Evolutionary conservation across 805 yeast species (phyloP).

Genomic region (Lipomyces chichibuensis): DNA sequence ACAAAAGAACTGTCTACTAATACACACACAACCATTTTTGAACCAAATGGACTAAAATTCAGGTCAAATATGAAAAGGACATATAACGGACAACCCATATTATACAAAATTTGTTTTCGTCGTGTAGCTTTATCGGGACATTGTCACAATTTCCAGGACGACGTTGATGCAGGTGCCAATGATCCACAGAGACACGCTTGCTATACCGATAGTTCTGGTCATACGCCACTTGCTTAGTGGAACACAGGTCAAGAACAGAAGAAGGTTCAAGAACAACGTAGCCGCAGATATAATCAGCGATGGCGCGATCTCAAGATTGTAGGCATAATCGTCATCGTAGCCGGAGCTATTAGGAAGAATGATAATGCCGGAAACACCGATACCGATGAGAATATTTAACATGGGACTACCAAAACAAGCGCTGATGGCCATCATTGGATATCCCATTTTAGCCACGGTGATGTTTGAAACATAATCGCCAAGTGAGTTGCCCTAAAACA

Average conservation of each 20-base stretch:
- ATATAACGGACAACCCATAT: background rate
- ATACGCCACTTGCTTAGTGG: conserved; percentile 51
- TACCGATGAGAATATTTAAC: conserved; percentile 72
- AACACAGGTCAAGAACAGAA: conserved; percentile 47
- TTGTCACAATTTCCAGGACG: conserved; percentile 15
- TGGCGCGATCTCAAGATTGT: conserved; percentile 46
- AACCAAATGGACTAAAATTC: background rate
- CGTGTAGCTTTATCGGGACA: background rate
- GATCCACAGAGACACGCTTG: conserved; percentile 50
- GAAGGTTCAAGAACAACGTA: conserved; percentile 48
- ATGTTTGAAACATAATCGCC: conserved; percentile 87
- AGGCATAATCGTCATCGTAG: conserved; percentile 28
- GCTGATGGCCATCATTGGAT: conserved; percentile 87
- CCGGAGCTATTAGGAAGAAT: conserved; percentile 41
- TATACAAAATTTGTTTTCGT: background rate
- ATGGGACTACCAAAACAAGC: conserved; percentile 96
- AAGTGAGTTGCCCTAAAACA: conserved; percentile 71
- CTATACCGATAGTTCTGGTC: conserved; percentile 47
- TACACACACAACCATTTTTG: background rate
- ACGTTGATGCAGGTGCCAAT: conserved; percentile 43
- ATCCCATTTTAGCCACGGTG: conserved; percentile 78
- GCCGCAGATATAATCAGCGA: conserved; percentile 51
- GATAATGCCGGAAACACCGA: conserved; percentile 73
- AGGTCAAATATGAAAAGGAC: background rate
- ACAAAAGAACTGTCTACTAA: background rate